A percentile compares a stretch with the other conserved stretches of the same genome.
Conservation (phyloP, 2,329 filamentous ascomycete species). For the Penicillium sp. region DNA sequence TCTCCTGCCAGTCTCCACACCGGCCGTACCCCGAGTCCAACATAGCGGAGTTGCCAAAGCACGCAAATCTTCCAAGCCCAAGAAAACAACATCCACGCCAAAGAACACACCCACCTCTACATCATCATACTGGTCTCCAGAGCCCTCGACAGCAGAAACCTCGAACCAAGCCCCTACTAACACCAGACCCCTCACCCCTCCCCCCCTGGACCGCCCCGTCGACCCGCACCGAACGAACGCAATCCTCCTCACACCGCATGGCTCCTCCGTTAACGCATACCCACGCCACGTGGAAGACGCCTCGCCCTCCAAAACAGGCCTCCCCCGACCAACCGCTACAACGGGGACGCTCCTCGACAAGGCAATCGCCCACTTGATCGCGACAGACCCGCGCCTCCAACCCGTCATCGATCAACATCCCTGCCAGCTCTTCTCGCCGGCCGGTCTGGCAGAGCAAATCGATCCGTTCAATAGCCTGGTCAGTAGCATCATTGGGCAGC, state of each 20-base stretch:
- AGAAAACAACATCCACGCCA: conserved; percentile 20
- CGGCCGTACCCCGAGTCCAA: conserved; percentile 23
- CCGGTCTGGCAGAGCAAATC: conserved; percentile 78
- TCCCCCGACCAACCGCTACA: conserved; percentile 55
- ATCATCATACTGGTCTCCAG: conserved; percentile 25
- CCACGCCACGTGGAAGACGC: conserved; percentile 41
- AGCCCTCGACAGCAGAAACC: conserved; percentile 17
- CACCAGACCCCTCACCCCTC: conserved; percentile 50
- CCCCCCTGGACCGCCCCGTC: conserved; percentile 46
- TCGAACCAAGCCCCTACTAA: conserved; percentile 29
- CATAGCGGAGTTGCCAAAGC: conserved; percentile 33
- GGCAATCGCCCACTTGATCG: conserved; percentile 73
- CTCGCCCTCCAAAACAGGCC: conserved; percentile 45
- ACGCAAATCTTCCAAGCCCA: conserved; percentile 26
- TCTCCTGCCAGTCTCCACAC: conserved; percentile 23
- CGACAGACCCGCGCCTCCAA: conserved; percentile 70
- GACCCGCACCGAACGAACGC: conserved; percentile 52
- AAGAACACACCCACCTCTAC: conserved; percentile 7
- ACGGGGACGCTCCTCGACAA: conserved; percentile 72
- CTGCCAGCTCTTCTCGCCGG: conserved; percentile 77
- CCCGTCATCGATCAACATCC: conserved; percentile 71
- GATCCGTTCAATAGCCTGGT: conserved; percentile 84
- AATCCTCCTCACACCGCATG: conserved; percentile 50
- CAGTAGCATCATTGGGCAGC: conserved; percentile 91
- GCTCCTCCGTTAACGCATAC: conserved; percentile 51